Conservation (phyloP, 192 early-diverging fungal species). For the Jimgerdemannia lactiflua region DNA sequence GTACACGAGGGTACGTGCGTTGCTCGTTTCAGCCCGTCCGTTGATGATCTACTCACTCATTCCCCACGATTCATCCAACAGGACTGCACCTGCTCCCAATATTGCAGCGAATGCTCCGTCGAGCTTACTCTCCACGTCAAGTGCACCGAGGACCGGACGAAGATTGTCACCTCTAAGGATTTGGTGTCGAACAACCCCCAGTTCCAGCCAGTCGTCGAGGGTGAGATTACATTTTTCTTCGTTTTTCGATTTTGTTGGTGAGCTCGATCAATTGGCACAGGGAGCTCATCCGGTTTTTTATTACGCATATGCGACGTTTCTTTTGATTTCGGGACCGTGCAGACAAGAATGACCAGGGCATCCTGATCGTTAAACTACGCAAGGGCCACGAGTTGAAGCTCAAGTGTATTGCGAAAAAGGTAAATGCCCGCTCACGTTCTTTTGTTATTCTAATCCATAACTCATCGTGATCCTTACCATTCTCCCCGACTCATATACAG, state of each 20-base stretch:
- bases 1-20: conserved; percentile 62
- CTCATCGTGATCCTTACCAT: too few relatives aligned
- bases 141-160: conserved; percentile 75
- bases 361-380: conserved; percentile 84
- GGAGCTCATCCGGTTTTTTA: too few relatives aligned
- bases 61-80: not conserved
- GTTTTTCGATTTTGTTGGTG: not conserved
- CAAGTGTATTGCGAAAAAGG: conserved; percentile 91
- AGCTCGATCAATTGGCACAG: not conserved
- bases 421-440: not conserved
- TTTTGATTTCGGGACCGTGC: not conserved
- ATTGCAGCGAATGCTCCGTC: conserved; percentile 90
- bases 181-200: conserved; percentile 73
- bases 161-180: conserved; percentile 80
- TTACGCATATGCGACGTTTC: not conserved
- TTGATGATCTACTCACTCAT: not conserved
- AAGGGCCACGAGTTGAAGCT: conserved; percentile 92
- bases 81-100: conserved; percentile 77
- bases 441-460: too few relatives aligned
- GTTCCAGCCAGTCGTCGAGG: conserved; percentile 64
- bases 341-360: conserved; percentile 65
- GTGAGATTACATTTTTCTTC: conserved; percentile 33
- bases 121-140: conserved; percentile 83
- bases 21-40: conserved; percentile 6
- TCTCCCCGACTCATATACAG: not conserved